Conservation (phyloP, 768 basidiomycete species). For the Coprinopsis strossmayeri region DNA sequence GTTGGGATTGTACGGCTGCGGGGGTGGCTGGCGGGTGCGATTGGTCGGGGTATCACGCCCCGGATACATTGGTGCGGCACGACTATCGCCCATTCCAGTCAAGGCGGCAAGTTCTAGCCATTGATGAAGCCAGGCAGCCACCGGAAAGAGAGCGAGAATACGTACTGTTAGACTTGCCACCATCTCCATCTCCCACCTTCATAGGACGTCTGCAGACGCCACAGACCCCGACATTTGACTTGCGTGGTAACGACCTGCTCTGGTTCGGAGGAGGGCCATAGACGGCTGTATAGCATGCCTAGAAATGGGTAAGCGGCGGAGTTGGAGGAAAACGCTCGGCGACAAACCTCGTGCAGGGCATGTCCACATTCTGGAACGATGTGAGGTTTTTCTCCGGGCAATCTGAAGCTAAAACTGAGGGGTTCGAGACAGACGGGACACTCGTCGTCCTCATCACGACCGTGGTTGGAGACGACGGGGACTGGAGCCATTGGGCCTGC, state of each 20-base stretch:
- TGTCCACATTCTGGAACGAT: conserved; percentile 97
- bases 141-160: conserved; percentile 12
- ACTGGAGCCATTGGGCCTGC: conserved; percentile 58
- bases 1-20: conserved; percentile 56
- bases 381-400: conserved; percentile 96
- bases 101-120: conserved; percentile 96
- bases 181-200: conserved; percentile 88
- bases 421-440: conserved; percentile 98
- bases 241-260: conserved; percentile 50
- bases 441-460: conserved; percentile 73
- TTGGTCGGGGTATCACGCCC: conserved; percentile 57
- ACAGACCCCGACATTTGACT: conserved; percentile 87
- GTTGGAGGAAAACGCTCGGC: conserved; percentile 10
- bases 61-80: conserved; percentile 50
- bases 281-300: conserved; percentile 96
- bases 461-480: conserved; percentile 66
- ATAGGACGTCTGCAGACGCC: conserved; percentile 96
- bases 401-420: conserved; percentile 84
- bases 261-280: conserved; percentile 80
- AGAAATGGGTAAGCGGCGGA: conserved; percentile 2
- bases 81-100: conserved; percentile 78
- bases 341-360: conserved; percentile 83
- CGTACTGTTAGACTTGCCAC: conserved; percentile 86
- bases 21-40: conserved; percentile 27
- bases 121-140: no score